A percentile compares a stretch with the other conserved stretches of the same genome.
These are phyloP conservation scores for Spathaspora sp. DNA, from an alignment of 1,139 yeast species.

Conservation along the genomic window DNA sequence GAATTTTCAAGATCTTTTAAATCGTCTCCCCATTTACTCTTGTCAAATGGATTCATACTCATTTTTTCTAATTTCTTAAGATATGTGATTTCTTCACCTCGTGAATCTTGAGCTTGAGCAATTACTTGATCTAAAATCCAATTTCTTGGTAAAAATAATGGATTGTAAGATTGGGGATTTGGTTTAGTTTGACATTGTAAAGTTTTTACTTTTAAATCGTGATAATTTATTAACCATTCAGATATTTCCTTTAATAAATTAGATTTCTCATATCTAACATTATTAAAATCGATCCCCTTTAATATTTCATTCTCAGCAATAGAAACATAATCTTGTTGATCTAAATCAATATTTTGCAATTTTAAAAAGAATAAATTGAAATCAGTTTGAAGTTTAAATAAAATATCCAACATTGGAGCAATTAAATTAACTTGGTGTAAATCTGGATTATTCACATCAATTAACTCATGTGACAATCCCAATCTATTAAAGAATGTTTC, in stretches of 20 bases:
- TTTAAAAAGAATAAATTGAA: constrained; percentile 75
- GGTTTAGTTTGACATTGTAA: constrained; percentile 29
- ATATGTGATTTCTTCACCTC: constrained; percentile 36
- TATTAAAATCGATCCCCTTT: constrained; percentile 18
- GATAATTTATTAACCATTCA: constrained; percentile 43
- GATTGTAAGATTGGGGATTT: constrained; percentile 55
- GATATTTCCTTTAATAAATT: constrained; percentile 31
- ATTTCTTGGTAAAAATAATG: constrained; percentile 77
- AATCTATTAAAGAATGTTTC: constrained; percentile 63
- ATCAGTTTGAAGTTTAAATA: constrained; percentile 66
- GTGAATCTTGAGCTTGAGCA: constrained; percentile 39
- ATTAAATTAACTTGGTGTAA: constrained; percentile 47
- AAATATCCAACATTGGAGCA: constrained; percentile 61
- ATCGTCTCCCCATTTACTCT: constrained; percentile 61
- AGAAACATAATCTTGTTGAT: constrained; percentile 17
- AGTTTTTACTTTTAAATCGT: constrained; percentile 34
- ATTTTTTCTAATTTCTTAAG: constrained; percentile 58
- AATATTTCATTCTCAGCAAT: constrained; percentile 28
- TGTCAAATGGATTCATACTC: constrained; percentile 64
- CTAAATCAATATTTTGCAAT: constrained; percentile 46
- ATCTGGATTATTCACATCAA: constrained; percentile 36
- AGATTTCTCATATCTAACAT: constrained; percentile 27
- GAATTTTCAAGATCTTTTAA: constrained; percentile 53
- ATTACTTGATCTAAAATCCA: constrained; percentile 90
- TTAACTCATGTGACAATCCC: constrained; percentile 52